Base-by-base conservation (phyloP, 2,329 filamentous ascomycete species). In the Eutypella sp. region DNA sequence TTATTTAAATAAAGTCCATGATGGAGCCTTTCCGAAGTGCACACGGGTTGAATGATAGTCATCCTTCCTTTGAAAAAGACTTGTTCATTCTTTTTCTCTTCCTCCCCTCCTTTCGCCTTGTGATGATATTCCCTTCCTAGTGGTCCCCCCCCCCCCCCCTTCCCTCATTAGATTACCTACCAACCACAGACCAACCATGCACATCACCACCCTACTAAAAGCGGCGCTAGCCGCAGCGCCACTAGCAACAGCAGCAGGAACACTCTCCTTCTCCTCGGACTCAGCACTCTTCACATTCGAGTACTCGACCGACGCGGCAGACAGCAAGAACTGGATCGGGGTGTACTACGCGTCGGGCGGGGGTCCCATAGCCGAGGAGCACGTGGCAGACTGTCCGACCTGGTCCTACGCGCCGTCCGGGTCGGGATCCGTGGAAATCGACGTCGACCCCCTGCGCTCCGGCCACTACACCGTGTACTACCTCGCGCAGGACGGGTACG, bases 401-500 rank as follows among this genome's bases (percentile, higher is more conserved):
- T 71, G 67, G 68, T 53, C 50, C 0, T 69, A 64, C 42, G 63
- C 65, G 2, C 59, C 62, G 0, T 45, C 47, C 0, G 27, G 47
- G 1, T 36, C 58, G 5, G 68, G 65, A 36, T 56, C 47, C 0
- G 51, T 68, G 3, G 45, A 44, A 9, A 44, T 70, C 2, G 40
- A 57, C 7, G 46, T 53, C 9, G 42, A 41, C 2, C 48, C 46
- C 2, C 53, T 70, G 0, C 47, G 55, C 9, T 52, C 54, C 1
- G 66, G 67, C 5, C 52, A 51, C 3, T 71, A 68, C 52, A 57
- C 52, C 20, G 69, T 62, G 6, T 70, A 58, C 51, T 66, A 69
- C 45, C 58, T 71, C 11, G 60, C 63, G 5, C 49, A 56, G 11
- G 60, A 62, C 39, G 62, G 60, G 5, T 71, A 71, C 52, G 56